phyloP scores from a whole-genome alignment of 2,329 filamentous ascomycete genomes.

The Cladosporium austrohemisphaericum region DNA sequence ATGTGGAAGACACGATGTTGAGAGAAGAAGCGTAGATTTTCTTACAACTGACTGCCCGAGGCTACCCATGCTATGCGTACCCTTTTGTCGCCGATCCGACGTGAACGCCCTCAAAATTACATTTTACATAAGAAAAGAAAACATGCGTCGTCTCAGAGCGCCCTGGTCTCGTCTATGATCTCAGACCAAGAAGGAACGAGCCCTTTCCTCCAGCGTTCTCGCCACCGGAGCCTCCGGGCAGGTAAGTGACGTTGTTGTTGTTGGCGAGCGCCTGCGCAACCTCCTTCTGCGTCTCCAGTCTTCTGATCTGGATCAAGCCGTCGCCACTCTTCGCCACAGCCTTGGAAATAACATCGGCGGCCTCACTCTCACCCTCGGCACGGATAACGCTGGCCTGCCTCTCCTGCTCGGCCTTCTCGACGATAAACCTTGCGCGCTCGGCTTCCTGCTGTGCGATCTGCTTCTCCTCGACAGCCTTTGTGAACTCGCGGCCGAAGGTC shows the following conservation, averaged over 20 bases:
- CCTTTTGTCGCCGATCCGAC: slow-evolving; percentile 8
- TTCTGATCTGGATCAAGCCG: slow-evolving; percentile 89
- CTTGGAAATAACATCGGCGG: slow-evolving; percentile 89
- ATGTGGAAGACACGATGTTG: no score
- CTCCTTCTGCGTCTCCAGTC: slow-evolving; percentile 94
- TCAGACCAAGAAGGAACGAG: slow-evolving; percentile 64
- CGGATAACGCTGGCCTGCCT: slow-evolving; percentile 97
- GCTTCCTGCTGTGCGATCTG: slow-evolving; percentile 99
- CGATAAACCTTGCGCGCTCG: slow-evolving; percentile 94
- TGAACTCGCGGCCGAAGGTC: slow-evolving; percentile 99
- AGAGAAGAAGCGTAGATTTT: slow-evolving; percentile 15
- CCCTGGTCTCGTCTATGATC: slow-evolving; percentile 39
- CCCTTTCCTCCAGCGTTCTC: slow-evolving; percentile 49
- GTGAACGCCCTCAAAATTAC: slow-evolving; percentile 12
- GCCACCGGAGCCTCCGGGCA: slow-evolving; percentile 65
- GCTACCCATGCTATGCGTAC: slow-evolving; percentile 13
- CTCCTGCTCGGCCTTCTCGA: slow-evolving; percentile 98
- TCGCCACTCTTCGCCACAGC: slow-evolving; percentile 91
- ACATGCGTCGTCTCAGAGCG: slow-evolving; percentile 1
- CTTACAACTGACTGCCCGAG: slow-evolving; percentile 8
- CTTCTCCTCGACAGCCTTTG: slow-evolving; percentile 98
- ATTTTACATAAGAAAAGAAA: slow-evolving; percentile 9
- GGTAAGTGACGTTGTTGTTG: slow-evolving; percentile 94
- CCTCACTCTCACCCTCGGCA: slow-evolving; percentile 95
- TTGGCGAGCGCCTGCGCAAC: slow-evolving; percentile 84